A percentile compares a stretch with the other conserved stretches of the same genome.
Evolutionary conservation across 176 grass and related monocot species (phyloP).

Genomic region (Pontederia crassipes): DNA sequence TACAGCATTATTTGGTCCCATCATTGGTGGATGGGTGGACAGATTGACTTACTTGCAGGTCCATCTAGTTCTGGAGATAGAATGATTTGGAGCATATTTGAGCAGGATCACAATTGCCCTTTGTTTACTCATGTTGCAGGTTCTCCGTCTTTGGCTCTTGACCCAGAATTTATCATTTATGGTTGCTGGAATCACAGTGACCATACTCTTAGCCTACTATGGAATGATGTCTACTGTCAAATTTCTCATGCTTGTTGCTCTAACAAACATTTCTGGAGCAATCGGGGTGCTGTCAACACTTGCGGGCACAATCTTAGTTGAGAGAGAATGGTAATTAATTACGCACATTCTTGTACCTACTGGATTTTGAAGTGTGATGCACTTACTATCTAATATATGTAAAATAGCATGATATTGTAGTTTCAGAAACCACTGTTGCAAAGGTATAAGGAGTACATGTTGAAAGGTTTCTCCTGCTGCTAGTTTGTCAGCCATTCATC

Average conservation of each 20-base stretch:
- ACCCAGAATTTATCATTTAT: constrained; percentile 69
- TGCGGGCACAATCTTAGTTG: constrained; percentile 75
- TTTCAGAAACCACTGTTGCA: too few species aligned
- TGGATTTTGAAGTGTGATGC: not conserved
- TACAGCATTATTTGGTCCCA: constrained; percentile 45
- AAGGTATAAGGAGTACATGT: too few species aligned
- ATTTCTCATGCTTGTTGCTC: constrained; percentile 44
- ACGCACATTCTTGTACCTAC: not conserved
- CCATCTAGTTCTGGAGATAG: not conserved
- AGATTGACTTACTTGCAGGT: constrained; percentile 73
- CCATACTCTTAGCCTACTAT: constrained; percentile 32
- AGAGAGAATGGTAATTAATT: constrained; percentile 66
- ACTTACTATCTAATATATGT: not conserved
- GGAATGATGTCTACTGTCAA: constrained; percentile 18
- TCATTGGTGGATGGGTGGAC: constrained; percentile 56
- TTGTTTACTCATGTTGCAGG: constrained; percentile 21
- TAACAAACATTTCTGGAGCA: constrained; percentile 68
- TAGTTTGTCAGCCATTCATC: too few species aligned
- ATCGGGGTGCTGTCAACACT: constrained; percentile 73
- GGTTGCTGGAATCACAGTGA: constrained; percentile 46
- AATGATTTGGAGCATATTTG: not conserved
- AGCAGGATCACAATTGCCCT: not conserved
- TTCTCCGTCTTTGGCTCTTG: constrained; percentile 53
- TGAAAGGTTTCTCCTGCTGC: too few species aligned
- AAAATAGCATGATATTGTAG: too few species aligned